Percentiles rank a stretch among this genome's conserved stretches.
Evolutionary conservation across 495 filamentous ascomycete genomes (phyloP).

Genomic region (Neurospora tetraspora): DNA sequence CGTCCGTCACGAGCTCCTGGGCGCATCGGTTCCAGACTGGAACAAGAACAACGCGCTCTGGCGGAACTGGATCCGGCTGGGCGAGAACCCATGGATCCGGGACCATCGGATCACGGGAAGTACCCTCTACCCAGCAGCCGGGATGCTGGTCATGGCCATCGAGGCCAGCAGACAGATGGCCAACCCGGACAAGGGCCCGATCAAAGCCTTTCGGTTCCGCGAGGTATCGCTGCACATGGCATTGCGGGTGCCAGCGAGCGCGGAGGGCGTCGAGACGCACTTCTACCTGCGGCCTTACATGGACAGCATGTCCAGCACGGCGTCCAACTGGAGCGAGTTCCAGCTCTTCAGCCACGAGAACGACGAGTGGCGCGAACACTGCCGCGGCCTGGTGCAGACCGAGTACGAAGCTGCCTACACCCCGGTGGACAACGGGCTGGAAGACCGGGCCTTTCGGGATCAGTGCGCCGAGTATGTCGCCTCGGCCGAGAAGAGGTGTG

Average conservation of each 20-base stretch:
- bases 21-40: constrained; percentile 24
- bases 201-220: constrained; percentile 6
- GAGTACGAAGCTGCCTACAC: background rate
- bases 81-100: constrained; percentile 34
- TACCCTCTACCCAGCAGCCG: constrained; percentile 38
- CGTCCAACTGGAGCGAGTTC: background rate
- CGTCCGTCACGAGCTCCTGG: constrained; percentile 38
- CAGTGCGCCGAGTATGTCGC: background rate
- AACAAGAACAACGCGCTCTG: constrained; percentile 31
- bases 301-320: background rate
- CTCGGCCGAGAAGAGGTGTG: background rate
- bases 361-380: background rate
- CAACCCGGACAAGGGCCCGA: background rate
- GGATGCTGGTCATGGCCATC: constrained; percentile 36
- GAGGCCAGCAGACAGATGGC: constrained; percentile 35
- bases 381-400: background rate
- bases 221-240: constrained; percentile 20
- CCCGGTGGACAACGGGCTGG: background rate
- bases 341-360: background rate
- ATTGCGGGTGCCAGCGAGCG: constrained; percentile 20
- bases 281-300: constrained; percentile 16
- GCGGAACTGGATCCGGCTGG: constrained; percentile 33
- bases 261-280: constrained; percentile 25
- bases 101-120: constrained; percentile 29
- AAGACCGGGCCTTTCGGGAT: background rate